Evolutionary conservation across 2,329 filamentous ascomycete genomes (phyloP).

Genomic region (Orbilia javanica): DNA sequence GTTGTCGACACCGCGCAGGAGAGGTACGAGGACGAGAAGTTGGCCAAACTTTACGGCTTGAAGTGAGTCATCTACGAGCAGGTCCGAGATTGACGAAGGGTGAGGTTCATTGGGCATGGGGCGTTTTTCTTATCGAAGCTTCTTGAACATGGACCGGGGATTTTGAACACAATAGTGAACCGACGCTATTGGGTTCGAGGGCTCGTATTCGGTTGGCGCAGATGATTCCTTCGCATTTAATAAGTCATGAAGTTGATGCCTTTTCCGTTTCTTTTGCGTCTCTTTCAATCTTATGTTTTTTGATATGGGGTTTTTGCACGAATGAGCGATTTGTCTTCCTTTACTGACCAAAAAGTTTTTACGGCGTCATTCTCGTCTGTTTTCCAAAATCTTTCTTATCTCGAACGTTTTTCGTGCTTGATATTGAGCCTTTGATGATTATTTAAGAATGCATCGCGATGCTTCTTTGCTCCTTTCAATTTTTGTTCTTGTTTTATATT

Average conservation of each 20-base stretch:
- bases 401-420: conserved; percentile 19
- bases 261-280: conserved; percentile 39
- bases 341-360: conserved; percentile 35
- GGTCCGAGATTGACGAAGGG: conserved; percentile 48
- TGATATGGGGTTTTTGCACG: conserved; percentile 32
- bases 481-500: conserved; percentile 2
- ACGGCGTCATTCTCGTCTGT: conserved; percentile 35
- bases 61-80: conserved; percentile 55
- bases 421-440: conserved; percentile 7
- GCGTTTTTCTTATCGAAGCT: conserved; percentile 33
- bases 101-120: conserved; percentile 54
- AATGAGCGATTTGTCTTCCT: conserved; percentile 33
- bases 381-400: conserved; percentile 4
- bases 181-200: conserved; percentile 16
- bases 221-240: conserved; percentile 51
- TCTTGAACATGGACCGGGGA: conserved; percentile 52
- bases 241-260: conserved; percentile 53
- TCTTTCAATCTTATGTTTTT: conserved; percentile 30
- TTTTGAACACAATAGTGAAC: conserved; percentile 6
- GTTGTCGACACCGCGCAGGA: conserved; percentile 56
- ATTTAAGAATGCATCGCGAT: conserved; percentile 17
- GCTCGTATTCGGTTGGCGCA: conserved; percentile 57
- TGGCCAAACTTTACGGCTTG: conserved; percentile 56
- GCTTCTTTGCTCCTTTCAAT: conserved; percentile 11
- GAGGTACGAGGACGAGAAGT: conserved; percentile 56